Conservation (phyloP, 805 yeast genomes). For the Wickerhamiella nectarea region DNA sequence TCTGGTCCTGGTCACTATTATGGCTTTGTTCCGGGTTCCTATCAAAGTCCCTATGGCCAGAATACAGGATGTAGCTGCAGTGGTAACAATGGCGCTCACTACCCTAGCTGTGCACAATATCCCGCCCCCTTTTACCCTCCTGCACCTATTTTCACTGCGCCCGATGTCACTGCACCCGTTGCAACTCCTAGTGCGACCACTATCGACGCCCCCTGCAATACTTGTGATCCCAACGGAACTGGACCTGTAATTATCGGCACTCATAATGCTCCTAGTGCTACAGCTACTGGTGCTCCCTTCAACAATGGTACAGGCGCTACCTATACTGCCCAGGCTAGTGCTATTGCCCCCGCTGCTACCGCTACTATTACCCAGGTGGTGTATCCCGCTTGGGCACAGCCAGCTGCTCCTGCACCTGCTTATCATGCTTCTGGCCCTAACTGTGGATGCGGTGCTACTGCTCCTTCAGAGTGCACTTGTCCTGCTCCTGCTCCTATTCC, state of each 20-base stretch:
- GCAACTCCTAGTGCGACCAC: background rate
- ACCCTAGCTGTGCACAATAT: background rate
- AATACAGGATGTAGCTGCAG: conserved; percentile 6
- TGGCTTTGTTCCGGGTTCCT: too few species aligned
- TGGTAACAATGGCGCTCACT: background rate
- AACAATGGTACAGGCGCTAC: background rate
- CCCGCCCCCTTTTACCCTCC: background rate
- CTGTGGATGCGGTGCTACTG: background rate
- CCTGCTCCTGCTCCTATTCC: too few species aligned
- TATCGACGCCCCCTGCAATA: background rate
- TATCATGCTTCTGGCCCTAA: background rate
- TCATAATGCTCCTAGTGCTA: background rate
- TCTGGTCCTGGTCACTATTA: conserved; percentile 7
- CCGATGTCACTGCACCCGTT: background rate
- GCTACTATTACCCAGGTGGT: background rate
- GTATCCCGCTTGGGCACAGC: background rate
- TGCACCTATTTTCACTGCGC: background rate
- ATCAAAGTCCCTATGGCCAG: too few species aligned
- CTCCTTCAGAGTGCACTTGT: background rate
- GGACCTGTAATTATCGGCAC: background rate
- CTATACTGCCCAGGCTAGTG: background rate
- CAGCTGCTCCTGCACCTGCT: background rate
- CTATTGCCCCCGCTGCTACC: background rate
- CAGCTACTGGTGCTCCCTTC: background rate
- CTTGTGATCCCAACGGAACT: background rate